Base-by-base conservation (phyloP, 352 stramenopile species). In the Pythium guiyangense region DNA sequence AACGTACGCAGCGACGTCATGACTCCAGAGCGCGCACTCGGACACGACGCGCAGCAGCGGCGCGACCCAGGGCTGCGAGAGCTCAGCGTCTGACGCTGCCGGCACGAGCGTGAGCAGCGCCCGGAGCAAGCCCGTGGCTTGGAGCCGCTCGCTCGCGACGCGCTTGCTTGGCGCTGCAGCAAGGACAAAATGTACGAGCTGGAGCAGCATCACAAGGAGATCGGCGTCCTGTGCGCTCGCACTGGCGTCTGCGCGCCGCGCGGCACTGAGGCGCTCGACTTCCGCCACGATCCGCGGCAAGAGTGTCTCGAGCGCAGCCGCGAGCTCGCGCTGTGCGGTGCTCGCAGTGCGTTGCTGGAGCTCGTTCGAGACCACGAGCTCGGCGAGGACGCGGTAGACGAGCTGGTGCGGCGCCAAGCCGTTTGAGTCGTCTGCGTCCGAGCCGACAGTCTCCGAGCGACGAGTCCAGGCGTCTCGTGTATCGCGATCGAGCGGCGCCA, bases 331-430 rank as follows among this genome's bases (percentile, higher is more conserved):
- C 20, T 80, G 69, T 5, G 65, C 66, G 9, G 63, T 59, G 26
- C 71, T 67, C 9, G 64, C 60, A 0, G 47, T 47, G 6, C 62
- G 54, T 11, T 70, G 62, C 52, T 77, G 67, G 51, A 85, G 83
- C 47, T 84, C 74, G 35, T 69, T 78, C 20, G 73, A 80, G n/a
- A 79, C 64, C 22, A 69, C 70, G 11, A 88, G 59, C 57, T 88
- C 74, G 12, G 73, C 72, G 22, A 85, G 48, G 1, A 85, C 70
- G 14, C 71, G 70, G 59, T 84, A 84, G 11, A 80, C 66, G 18
- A 81, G 31, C 52, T 74, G 62, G 3, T 77, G 67, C 18, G 69
- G 70, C 15, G 27, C n/a, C 22, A 35, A 17, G 52, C 1, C 31
- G 31, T n/a, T n/a, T n/a, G n/a, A n/a, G n/a, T n/a, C n/a, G n/a